These are phyloP conservation scores for Xylaria venustula DNA, from an alignment of 495 filamentous ascomycete species.

Conservation along the genomic window DNA sequence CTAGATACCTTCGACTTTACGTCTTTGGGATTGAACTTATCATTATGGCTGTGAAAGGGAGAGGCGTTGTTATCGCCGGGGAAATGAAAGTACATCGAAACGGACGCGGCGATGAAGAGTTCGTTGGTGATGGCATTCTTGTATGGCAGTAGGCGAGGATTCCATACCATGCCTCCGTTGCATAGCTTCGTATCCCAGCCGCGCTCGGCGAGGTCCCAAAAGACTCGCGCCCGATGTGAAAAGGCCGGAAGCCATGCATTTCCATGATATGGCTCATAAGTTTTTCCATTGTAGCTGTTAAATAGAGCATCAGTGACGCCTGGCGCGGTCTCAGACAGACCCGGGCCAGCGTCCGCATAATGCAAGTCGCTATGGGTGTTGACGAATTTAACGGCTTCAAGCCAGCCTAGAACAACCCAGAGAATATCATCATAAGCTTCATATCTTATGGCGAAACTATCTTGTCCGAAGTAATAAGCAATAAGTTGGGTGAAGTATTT, in stretches of 20 bases:
- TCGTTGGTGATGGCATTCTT: constrained; percentile 99
- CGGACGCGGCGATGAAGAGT: constrained; percentile 77
- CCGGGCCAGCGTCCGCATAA: constrained; percentile 10
- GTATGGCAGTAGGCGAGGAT: constrained; percentile 75
- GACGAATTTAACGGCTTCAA: constrained; percentile 78
- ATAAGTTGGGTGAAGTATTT: constrained; percentile 75
- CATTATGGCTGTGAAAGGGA: constrained; percentile 53
- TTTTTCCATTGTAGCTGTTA: constrained; percentile 12
- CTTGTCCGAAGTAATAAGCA: constrained; percentile 84
- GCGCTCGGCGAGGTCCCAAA: constrained; percentile 75
- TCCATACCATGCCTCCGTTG: constrained; percentile 92
- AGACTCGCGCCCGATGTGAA: constrained; percentile 81
- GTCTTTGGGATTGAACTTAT: neutral
- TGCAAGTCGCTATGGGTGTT: constrained; percentile 48
- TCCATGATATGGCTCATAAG: constrained; percentile 64
- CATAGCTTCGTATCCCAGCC: constrained; percentile 87
- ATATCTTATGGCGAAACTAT: constrained; percentile 68
- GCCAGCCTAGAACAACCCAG: constrained; percentile 93
- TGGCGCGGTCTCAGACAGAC: neutral
- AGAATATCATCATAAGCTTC: constrained; percentile 96
- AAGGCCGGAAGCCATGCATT: constrained; percentile 73
- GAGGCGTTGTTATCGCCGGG: constrained; percentile 73
- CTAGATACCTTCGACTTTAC: neutral
- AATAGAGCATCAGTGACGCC: constrained; percentile 7
- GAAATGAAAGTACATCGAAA: constrained; percentile 89